These are phyloP conservation scores for Lactarius tabidus DNA, from an alignment of 768 basidiomycete genomes.

Conservation along the genomic window DNA sequence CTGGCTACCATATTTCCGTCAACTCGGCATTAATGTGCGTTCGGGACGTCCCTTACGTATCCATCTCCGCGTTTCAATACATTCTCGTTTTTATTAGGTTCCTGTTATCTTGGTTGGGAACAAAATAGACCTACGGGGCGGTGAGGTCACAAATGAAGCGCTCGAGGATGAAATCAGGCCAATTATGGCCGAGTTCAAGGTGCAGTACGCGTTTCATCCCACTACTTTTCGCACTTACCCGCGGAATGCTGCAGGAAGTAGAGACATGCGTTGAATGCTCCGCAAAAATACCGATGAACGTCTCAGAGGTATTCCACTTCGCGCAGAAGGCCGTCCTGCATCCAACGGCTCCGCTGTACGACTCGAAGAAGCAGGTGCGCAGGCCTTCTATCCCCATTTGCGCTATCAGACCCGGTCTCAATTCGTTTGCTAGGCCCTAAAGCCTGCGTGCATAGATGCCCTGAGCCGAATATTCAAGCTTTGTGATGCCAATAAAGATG, in stretches of 20 bases:
- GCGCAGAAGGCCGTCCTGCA: slow-evolving; percentile 97
- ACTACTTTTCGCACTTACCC: neutral
- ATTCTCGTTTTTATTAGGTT: slow-evolving; percentile 47
- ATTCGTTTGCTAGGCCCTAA: slow-evolving; percentile 62
- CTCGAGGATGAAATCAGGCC: slow-evolving; percentile 93
- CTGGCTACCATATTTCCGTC: slow-evolving; percentile 94
- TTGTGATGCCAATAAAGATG: slow-evolving; percentile 93
- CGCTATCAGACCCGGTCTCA: neutral
- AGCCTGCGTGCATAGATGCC: slow-evolving; percentile 86
- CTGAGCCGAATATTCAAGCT: slow-evolving; percentile 93
- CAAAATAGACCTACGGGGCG: slow-evolving; percentile 94
- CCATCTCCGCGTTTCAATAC: neutral
- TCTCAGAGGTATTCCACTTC: slow-evolving; percentile 97
- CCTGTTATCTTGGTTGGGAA: slow-evolving; percentile 97
- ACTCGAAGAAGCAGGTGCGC: slow-evolving; percentile 89
- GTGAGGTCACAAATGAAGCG: slow-evolving; percentile 89
- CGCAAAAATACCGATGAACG: slow-evolving; percentile 84
- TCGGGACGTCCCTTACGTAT: slow-evolving; percentile 1
- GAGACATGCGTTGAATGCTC: slow-evolving; percentile 98
- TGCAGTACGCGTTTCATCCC: slow-evolving; percentile 31
- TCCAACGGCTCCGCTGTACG: slow-evolving; percentile 94
- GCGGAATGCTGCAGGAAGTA: slow-evolving; percentile 65
- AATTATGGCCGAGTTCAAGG: slow-evolving; percentile 99
- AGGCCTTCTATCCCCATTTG: neutral
- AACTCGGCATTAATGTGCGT: slow-evolving; percentile 90